Evolutionary conservation across 768 basidiomycete species (phyloP).

Genomic region (Xerocomus spinulosus): DNA sequence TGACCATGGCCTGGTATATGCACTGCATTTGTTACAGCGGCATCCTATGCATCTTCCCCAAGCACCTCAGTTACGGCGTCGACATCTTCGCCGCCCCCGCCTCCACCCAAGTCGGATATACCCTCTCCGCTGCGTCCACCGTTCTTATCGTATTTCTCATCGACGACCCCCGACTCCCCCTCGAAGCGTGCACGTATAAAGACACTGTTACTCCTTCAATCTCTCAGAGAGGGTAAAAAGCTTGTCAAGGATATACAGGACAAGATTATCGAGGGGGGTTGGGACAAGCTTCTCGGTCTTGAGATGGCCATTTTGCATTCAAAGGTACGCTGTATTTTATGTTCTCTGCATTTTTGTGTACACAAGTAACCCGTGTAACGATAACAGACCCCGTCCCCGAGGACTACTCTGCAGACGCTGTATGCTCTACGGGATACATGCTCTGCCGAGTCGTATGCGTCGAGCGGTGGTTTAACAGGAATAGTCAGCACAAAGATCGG

Average conservation of each 20-base stretch:
- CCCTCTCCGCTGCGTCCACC: slow-evolving; percentile 12
- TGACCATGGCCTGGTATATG: neutral
- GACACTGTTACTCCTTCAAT: slow-evolving; percentile 71
- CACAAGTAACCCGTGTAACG: neutral
- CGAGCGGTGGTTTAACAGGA: slow-evolving; percentile 57
- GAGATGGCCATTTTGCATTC: slow-evolving; percentile 78
- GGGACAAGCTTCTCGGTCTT: slow-evolving; percentile 54
- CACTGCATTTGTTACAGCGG: slow-evolving; percentile 33
- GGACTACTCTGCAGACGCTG: slow-evolving; percentile 58
- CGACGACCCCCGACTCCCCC: slow-evolving; percentile 77
- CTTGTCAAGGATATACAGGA: slow-evolving; percentile 18
- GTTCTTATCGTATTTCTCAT: slow-evolving; percentile 65
- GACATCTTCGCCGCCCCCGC: slow-evolving; percentile 5
- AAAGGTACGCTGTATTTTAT: slow-evolving; percentile 44
- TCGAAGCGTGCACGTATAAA: slow-evolving; percentile 72
- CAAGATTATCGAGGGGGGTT: slow-evolving; percentile 16
- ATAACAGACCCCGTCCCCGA: slow-evolving; percentile 7
- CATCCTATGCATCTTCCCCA: slow-evolving; percentile 47
- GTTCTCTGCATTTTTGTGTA: neutral
- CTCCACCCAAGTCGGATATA: slow-evolving; percentile 8
- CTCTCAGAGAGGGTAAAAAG: slow-evolving; percentile 15
- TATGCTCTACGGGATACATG: slow-evolving; percentile 64
- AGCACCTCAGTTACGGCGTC: neutral
- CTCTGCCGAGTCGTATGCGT: slow-evolving; percentile 85
- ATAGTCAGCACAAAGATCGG: slow-evolving; percentile 57